Evolutionary conservation across 306 rosid species (phyloP).

Genomic region (Senna siamea): DNA sequence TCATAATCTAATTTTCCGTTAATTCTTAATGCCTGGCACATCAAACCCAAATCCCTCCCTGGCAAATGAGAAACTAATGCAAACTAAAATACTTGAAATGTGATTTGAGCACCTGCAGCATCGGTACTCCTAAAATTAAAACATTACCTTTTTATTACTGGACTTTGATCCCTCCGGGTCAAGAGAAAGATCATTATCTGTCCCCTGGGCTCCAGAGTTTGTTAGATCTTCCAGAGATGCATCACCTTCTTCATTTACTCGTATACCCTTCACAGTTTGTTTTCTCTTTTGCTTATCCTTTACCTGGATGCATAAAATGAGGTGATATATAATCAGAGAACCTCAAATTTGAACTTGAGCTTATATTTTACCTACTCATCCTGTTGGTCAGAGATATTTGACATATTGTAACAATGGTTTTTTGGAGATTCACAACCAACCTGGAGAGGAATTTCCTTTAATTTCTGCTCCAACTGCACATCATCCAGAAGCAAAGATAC

Average conservation of each 20-base stretch:
- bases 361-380: neutral
- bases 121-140: neutral
- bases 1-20: no score
- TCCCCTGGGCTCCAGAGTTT: slow-evolving; percentile 51
- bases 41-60: neutral
- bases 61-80: neutral
- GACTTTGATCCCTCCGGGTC: slow-evolving; percentile 72
- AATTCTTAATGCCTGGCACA: slow-evolving; percentile 3
- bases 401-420: slow-evolving; percentile 34
- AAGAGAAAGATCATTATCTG: slow-evolving; percentile 56
- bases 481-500: slow-evolving; percentile 96
- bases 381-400: slow-evolving; percentile 7
- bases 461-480: slow-evolving; percentile 92
- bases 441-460: slow-evolving; percentile 80
- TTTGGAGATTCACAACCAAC: slow-evolving; percentile 50
- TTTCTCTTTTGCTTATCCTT: slow-evolving; percentile 88
- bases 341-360: slow-evolving; percentile 25
- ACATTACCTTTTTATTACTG: slow-evolving; percentile 74
- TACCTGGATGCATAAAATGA: slow-evolving; percentile 52
- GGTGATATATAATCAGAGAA: slow-evolving; percentile 29
- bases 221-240: slow-evolving; percentile 86
- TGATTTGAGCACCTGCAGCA: slow-evolving; percentile 17
- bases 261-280: slow-evolving; percentile 69
- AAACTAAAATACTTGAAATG: slow-evolving; percentile 19
- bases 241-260: slow-evolving; percentile 89